Base-by-base conservation (phyloP, 192 early-diverging fungal genomes). In the Coemansia sp. region DNA sequence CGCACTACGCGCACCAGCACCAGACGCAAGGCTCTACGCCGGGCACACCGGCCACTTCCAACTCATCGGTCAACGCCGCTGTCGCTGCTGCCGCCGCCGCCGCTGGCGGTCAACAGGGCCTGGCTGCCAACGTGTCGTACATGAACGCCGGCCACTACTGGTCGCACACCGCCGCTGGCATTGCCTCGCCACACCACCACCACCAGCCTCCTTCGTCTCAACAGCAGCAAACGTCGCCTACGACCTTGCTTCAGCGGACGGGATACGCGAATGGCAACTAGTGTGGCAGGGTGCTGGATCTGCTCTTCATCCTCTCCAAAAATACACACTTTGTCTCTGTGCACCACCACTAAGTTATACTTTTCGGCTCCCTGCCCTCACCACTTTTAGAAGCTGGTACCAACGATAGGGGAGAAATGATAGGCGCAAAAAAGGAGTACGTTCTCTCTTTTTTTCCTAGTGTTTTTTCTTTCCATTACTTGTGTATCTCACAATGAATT, bases 91-190 rank as follows among this genome's bases (percentile, higher is more conserved):
- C 65, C 3, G 69, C 62, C 19, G 80, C 69, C 2, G 80, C 72
- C 7, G 63, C 67, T 20, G 70, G 74, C 15, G 44, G 53, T 17
- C 74, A 71, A 45, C 72, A 71, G 51, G 64, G 50, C 46, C 34
- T 65, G 7, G 59, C 32, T 44, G 69, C 61, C 2, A 74, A 64
- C 13, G 61, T 69, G 31, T 61, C 79, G 39, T 82, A 82, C 50
- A 76, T 82, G 79, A 42, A 58, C 10, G 60, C 73, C 19, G 69
- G 66, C 70, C 70, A 72, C 31, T 75, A 82, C 69, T 82, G 80
- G 80, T 31, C 48, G 5, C 71, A 56, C 27, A 15, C 55, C 5
- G 27, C 55, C 5, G 24, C 67, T 5, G 58, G 71, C 32, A 48
- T 80, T 20, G 67, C 78, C 10, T 80, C 78, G 34, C 78, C 78